Base-by-base conservation (phyloP, 164 flowering plant genomes). In the Vitis cinerea region DNA sequence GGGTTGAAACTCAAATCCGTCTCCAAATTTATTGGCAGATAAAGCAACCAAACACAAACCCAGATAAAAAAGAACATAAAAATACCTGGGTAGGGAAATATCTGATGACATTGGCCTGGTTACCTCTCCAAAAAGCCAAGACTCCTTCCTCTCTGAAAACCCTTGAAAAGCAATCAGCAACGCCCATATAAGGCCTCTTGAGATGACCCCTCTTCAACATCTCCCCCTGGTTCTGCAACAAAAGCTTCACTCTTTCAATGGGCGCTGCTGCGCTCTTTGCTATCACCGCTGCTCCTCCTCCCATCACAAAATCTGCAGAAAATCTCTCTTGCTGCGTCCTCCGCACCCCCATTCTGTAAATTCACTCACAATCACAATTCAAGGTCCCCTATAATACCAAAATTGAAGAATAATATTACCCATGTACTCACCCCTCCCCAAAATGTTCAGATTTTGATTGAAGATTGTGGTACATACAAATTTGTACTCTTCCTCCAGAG, bases 81-180 rank as follows among this genome's bases (percentile, higher is more conserved):
- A 55, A 71, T 50, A 93, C 99, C 98, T 96, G 99, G 61, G 97
- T 96, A 16, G 98, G 99, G 70, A 96, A 90, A 78, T 96, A 93
- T 48, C 98, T 83, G 27, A 96, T 90, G 72, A 90, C 88, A 81
- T 91, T 96, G 61, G 91, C 97, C 80, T 90, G 98, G 72, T 96
- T 84, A 29, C 98, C 99, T 70, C 98, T 89, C 99, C 99, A 96
- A 31, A 91, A 87, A 37, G 99, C 81, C 30, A 86, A 69, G 6
- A 85, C 12, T 57, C 99, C 97, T 68, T 96, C 99, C 61, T 96
- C 98, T 68, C 83, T 90, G 16, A 82, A 76, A 10, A 96, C 83
- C 84, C 94, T 82, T 59, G 30, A 59, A 71, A 92, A 96, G 77
- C 95, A 84, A 80, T 91, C 84, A 29, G 84, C 73, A 58, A 92